Evolutionary conservation across 345 rosid species (phyloP).

Genomic region (Eucalyptus guilfoylei): DNA sequence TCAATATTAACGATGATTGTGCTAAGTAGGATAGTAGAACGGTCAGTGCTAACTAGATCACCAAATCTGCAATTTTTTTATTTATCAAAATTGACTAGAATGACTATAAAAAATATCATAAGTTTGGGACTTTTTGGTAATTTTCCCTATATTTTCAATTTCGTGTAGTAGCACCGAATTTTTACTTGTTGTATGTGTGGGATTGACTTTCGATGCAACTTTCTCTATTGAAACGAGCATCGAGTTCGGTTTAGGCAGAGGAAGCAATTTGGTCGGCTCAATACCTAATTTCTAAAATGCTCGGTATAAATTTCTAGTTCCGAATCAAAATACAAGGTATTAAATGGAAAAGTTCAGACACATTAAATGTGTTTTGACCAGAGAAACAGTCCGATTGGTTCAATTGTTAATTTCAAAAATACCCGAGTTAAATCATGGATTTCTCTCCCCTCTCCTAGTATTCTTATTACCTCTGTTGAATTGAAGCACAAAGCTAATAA

Average conservation of each 20-base stretch:
- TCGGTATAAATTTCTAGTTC: accelerated
- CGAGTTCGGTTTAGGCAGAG: accelerated
- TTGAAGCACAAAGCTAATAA: not conserved
- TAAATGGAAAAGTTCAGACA: not conserved
- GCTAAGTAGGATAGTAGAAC: no score
- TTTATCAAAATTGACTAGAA: no score
- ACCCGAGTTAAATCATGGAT: not conserved
- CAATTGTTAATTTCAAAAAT: not conserved
- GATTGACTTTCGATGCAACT: not conserved
- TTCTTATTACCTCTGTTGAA: not conserved
- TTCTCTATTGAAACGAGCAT: not conserved
- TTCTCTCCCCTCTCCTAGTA: not conserved
- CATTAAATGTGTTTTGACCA: accelerated
- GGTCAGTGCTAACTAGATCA: accelerated
- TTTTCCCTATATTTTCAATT: not conserved
- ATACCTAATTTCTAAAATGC: not conserved
- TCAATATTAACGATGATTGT: no score
- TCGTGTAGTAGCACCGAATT: not conserved
- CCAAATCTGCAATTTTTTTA: accelerated
- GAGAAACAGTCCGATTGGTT: not conserved
- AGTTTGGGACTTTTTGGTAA: no score
- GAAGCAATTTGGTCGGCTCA: not conserved
- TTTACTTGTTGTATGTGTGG: not conserved
- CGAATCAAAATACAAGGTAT: accelerated
- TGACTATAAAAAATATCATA: no score